Conservation (phyloP, 2,329 filamentous ascomycete species). For the Alternaria conjuncta region DNA sequence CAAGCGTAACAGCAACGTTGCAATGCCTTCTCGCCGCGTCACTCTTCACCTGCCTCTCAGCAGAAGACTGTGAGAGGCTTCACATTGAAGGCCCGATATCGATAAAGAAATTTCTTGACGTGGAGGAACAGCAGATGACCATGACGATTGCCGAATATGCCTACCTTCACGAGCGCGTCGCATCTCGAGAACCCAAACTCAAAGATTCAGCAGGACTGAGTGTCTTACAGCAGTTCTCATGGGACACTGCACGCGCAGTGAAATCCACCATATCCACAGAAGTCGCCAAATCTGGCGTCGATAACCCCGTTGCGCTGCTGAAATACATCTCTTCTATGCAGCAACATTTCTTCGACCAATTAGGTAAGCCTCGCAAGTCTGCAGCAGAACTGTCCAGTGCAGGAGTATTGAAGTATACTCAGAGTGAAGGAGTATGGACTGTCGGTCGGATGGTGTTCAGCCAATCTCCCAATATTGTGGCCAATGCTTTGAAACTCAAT, state of each 20-base stretch:
- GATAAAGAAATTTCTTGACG: slow-evolving; percentile 44
- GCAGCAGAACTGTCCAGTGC: slow-evolving; percentile 58
- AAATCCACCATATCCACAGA: slow-evolving; percentile 20
- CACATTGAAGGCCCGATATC: slow-evolving; percentile 47
- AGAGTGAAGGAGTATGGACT: slow-evolving; percentile 17
- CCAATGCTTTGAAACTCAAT: slow-evolving; percentile 49
- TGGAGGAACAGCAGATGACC: slow-evolving; percentile 36
- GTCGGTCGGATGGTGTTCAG: slow-evolving; percentile 55
- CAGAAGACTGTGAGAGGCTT: slow-evolving; percentile 39
- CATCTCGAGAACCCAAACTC: background rate
- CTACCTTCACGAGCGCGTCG: slow-evolving; percentile 13
- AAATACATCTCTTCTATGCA: slow-evolving; percentile 51
- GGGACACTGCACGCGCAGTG: slow-evolving; percentile 25
- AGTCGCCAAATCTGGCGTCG: slow-evolving; percentile 28
- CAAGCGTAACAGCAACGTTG: slow-evolving; percentile 52
- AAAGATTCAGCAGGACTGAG: background rate
- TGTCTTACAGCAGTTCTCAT: slow-evolving; percentile 21
- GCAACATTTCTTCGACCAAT: slow-evolving; percentile 44
- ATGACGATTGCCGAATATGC: slow-evolving; percentile 31
- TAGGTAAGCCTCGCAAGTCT: slow-evolving; percentile 48
- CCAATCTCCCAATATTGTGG: slow-evolving; percentile 51
- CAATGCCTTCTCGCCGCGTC: slow-evolving; percentile 50
- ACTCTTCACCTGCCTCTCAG: slow-evolving; percentile 42
- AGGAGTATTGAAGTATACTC: slow-evolving; percentile 42
- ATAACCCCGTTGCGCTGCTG: slow-evolving; percentile 48